These are phyloP conservation scores for Iberis pinnata DNA, from an alignment of 345 rosid species.

Conservation along the genomic window DNA sequence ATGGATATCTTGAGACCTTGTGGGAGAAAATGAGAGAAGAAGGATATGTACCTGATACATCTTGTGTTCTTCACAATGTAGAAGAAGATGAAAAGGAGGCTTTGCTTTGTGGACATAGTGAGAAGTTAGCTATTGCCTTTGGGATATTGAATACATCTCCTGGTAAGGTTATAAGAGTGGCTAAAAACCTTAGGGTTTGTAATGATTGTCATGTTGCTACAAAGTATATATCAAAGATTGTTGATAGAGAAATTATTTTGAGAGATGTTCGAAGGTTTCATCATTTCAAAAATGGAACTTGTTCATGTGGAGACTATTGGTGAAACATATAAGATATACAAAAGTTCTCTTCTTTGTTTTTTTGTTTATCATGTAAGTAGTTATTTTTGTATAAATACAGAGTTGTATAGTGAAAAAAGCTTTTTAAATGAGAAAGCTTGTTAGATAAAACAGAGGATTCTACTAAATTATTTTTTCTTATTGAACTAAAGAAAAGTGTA, in stretches of 20 bases:
- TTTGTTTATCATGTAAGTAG: too few relatives aligned
- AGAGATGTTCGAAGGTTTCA: constrained; percentile 87
- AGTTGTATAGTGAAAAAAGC: too few relatives aligned
- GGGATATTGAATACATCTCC: constrained; percentile 68
- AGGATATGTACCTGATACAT: constrained; percentile 79
- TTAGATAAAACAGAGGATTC: too few relatives aligned
- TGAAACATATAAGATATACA: constrained; percentile 22
- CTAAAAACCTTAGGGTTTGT: constrained; percentile 85
- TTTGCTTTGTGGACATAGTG: constrained; percentile 84
- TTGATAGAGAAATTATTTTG: constrained; percentile 60
- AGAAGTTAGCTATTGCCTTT: constrained; percentile 79
- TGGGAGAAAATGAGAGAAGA: constrained; percentile 64
- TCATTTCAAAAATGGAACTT: constrained; percentile 71
- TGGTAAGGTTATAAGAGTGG: constrained; percentile 66
- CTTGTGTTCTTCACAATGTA: constrained; percentile 79
- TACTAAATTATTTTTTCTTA: too few relatives aligned
- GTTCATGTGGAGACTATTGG: constrained; percentile 87
- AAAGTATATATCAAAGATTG: constrained; percentile 63
- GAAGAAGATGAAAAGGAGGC: constrained; percentile 68
- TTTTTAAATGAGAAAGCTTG: too few relatives aligned
- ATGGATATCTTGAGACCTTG: constrained; percentile 43
- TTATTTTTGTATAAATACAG: too few relatives aligned
- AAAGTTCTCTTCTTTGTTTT: background rate
- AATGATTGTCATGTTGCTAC: constrained; percentile 73
- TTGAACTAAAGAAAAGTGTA: too few relatives aligned